Conservation (phyloP, 2,329 filamentous ascomycete genomes). For the Colletotrichum aenigma region DNA sequence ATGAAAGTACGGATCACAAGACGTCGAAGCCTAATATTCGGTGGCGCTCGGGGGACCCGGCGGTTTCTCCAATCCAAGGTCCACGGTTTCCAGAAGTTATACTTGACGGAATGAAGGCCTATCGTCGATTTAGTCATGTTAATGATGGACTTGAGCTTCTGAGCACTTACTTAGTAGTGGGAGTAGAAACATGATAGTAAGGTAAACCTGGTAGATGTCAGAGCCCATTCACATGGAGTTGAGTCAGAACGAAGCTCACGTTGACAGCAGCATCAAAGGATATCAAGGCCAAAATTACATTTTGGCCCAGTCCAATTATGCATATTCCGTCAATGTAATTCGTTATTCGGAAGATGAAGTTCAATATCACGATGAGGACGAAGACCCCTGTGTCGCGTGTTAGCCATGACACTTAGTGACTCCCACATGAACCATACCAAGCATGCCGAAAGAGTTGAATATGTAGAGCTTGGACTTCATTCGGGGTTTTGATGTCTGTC, state of each 20-base stretch:
- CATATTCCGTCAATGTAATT: not conserved
- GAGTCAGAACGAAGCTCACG: not conserved
- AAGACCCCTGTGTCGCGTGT: not conserved
- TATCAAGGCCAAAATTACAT: not conserved
- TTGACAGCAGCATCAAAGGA: conserved; percentile 15
- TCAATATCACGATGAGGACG: conserved; percentile 6
- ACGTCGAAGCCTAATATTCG: not conserved
- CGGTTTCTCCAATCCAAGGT: conserved; percentile 4
- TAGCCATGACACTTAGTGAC: not conserved
- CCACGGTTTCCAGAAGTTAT: conserved; percentile 19
- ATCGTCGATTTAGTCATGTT: not conserved
- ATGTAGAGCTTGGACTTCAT: conserved; percentile 7
- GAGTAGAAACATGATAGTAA: conserved; percentile 8
- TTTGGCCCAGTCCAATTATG: not conserved
- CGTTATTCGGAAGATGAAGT: conserved; percentile 12
- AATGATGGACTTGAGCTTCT: fast-evolving
- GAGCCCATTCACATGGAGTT: not conserved
- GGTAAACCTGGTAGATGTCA: not conserved
- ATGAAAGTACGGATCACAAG: conserved; percentile 12
- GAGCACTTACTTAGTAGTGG: not conserved
- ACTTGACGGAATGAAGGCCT: conserved; percentile 11
- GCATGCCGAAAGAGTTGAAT: conserved; percentile 8
- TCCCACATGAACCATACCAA: not conserved
- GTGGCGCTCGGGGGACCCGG: conserved; percentile 1
- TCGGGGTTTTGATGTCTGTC: conserved; percentile 3